phyloP scores from a whole-genome alignment of 495 filamentous ascomycete species.

The Trichoderma parareesei region DNA sequence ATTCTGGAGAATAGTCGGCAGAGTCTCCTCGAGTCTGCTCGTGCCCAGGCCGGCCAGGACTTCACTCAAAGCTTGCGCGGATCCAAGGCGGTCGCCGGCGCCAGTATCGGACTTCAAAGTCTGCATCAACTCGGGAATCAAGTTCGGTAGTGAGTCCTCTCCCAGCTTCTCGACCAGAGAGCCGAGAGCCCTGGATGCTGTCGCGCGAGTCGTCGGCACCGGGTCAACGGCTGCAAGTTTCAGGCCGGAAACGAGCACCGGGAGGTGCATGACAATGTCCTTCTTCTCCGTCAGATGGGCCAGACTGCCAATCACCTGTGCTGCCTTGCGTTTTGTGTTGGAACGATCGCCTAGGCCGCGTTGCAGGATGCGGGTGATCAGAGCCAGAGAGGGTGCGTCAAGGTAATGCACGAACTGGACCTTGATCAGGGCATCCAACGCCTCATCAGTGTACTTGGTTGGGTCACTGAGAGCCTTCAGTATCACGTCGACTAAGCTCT shows the following conservation, averaged over 20 bases:
- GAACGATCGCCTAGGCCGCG: constrained; percentile 85
- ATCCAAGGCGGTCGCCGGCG: constrained; percentile 89
- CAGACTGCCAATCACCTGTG: constrained; percentile 94
- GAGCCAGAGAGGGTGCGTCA: constrained; percentile 87
- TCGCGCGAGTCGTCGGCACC: constrained; percentile 93
- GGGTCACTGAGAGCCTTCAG: constrained; percentile 96
- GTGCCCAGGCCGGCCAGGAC: constrained; percentile 93
- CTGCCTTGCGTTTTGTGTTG: constrained; percentile 86
- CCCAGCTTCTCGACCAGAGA: constrained; percentile 95
- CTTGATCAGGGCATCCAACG: constrained; percentile 88
- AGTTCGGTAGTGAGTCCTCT: constrained; percentile 91
- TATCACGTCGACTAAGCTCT: constrained; percentile 77
- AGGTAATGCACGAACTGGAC: constrained; percentile 93
- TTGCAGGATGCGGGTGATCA: constrained; percentile 91
- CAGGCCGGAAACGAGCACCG: constrained; percentile 84
- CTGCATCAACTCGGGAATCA: constrained; percentile 94
- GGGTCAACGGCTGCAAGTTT: constrained; percentile 87
- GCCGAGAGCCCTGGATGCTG: constrained; percentile 89
- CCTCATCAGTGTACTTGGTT: constrained; percentile 94
- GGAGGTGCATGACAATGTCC: constrained; percentile 84
- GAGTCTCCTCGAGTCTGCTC: constrained; percentile 82
- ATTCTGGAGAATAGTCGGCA: constrained; percentile 95
- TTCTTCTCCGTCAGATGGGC: constrained; percentile 95
- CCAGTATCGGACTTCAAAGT: constrained; percentile 96
- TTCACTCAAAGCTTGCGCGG: constrained; percentile 93